These are phyloP conservation scores for Epicoccum nigrum DNA, from an alignment of 2,329 filamentous ascomycete genomes.

Conservation along the genomic window DNA sequence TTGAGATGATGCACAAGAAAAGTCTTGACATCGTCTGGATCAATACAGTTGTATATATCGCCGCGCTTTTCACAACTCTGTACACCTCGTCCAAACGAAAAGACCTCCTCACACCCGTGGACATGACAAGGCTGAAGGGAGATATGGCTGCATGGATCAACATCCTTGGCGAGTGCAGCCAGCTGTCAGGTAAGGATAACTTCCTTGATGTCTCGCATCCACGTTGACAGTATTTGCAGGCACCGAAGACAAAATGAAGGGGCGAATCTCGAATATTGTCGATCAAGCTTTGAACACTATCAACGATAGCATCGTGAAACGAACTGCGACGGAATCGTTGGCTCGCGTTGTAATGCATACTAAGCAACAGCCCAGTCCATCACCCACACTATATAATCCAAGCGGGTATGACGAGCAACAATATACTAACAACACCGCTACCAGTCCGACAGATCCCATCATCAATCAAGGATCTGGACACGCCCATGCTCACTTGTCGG, in stretches of 20 bases:
- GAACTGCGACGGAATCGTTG: constrained; percentile 52
- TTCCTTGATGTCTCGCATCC: not conserved
- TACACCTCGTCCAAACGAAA: constrained; percentile 73
- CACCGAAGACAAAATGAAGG: constrained; percentile 55
- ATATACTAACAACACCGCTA: constrained; percentile 28
- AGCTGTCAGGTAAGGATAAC: constrained; percentile 66
- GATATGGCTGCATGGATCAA: constrained; percentile 75
- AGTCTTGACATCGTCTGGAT: constrained; percentile 81
- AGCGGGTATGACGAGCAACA: constrained; percentile 29
- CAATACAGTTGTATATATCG: constrained; percentile 72
- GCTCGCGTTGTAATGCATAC: constrained; percentile 45
- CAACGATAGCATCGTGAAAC: constrained; percentile 52
- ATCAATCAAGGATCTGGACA: constrained; percentile 24
- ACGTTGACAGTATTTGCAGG: constrained; percentile 37
- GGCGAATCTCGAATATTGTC: constrained; percentile 57
- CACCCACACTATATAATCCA: constrained; percentile 32
- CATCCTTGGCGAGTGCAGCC: constrained; percentile 70
- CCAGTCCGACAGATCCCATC: constrained; percentile 27
- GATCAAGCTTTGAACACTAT: constrained; percentile 57
- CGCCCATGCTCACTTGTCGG: constrained; percentile 28
- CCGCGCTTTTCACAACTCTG: constrained; percentile 74
- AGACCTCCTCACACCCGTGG: constrained; percentile 62
- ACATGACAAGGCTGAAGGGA: constrained; percentile 64
- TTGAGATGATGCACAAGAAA: constrained; percentile 66
- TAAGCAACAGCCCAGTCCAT: constrained; percentile 29